Conservation (phyloP, 2,329 filamentous ascomycete genomes). For the Pyrenochaeta sp. region DNA sequence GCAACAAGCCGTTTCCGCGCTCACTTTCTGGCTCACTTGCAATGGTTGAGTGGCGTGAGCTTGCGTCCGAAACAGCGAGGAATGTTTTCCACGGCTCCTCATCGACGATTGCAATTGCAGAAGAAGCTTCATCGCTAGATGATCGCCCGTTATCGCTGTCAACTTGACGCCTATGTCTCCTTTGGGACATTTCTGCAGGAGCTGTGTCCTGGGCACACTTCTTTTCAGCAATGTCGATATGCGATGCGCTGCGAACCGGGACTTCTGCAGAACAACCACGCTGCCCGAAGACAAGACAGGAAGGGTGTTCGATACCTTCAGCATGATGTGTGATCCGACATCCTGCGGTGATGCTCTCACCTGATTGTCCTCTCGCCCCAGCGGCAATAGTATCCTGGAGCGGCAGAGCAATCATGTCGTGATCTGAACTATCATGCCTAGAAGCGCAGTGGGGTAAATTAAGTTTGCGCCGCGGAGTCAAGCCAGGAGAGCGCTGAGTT, state of each 20-base stretch:
- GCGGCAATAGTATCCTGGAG: not conserved
- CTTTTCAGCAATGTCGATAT: slow-evolving; percentile 19
- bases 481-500: not conserved
- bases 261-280: slow-evolving; percentile 10
- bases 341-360: slow-evolving; percentile 10
- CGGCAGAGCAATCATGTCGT: slow-evolving; percentile 5
- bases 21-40: slow-evolving; percentile 9
- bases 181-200: slow-evolving; percentile 21
- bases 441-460: not conserved
- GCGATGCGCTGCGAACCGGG: slow-evolving; percentile 8
- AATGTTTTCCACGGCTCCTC: slow-evolving; percentile 37
- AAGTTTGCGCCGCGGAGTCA: not conserved
- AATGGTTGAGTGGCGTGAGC: slow-evolving; percentile 28
- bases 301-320: slow-evolving; percentile 21
- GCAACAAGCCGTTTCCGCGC: slow-evolving; percentile 22
- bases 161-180: slow-evolving; percentile 11
- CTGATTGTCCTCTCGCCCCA: not conserved
- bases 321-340: slow-evolving; percentile 25
- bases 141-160: slow-evolving; percentile 10
- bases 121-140: slow-evolving; percentile 5
- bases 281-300: slow-evolving; percentile 29
- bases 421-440: slow-evolving; percentile 5
- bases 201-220: slow-evolving; percentile 14
- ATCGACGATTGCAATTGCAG: slow-evolving; percentile 31
- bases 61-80: slow-evolving; percentile 26